These are phyloP conservation scores for Raphidocelis subcapitata DNA, from an alignment of 139 green algal species.

Conservation along the genomic window DNA sequence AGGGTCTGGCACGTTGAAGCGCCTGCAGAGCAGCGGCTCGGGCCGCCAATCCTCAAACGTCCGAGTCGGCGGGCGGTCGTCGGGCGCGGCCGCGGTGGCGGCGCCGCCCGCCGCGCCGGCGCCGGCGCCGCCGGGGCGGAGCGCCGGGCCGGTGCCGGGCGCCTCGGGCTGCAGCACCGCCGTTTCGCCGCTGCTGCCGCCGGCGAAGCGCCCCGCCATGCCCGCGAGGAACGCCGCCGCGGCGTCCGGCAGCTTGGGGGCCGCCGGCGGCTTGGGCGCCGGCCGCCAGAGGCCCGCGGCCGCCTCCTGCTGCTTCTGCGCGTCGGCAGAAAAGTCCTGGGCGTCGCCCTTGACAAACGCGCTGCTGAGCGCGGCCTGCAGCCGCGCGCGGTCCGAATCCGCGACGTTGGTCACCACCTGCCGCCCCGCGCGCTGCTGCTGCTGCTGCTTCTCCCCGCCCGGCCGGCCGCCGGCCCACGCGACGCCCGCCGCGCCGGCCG, in stretches of 20 bases:
- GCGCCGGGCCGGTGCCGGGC: constrained; percentile 23
- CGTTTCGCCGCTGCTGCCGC: constrained; percentile 30
- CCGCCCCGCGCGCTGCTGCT: neutral
- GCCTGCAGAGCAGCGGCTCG: constrained; percentile 87
- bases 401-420: constrained; percentile 31
- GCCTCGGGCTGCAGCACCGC: constrained; percentile 35
- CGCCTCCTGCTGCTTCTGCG: constrained; percentile 8
- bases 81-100: constrained; percentile 20
- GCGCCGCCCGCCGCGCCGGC: neutral
- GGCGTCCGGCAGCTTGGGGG: constrained; percentile 13
- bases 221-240: constrained; percentile 17
- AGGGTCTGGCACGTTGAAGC: constrained; percentile 89
- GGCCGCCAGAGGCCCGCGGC: constrained; percentile 10
- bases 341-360: constrained; percentile 58
- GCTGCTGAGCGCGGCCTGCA: constrained; percentile 51
- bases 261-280: constrained; percentile 8
- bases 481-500: constrained; percentile 8
- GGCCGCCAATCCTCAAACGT: constrained; percentile 84
- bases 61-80: constrained; percentile 29
- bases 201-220: constrained; percentile 38
- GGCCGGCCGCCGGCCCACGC: neutral
- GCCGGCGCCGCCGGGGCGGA: neutral
- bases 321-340: constrained; percentile 38
- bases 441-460: neutral
- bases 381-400: constrained; percentile 48